Base-by-base conservation (phyloP, 345 rosid genomes). In the Eutrema heterophyllum region DNA sequence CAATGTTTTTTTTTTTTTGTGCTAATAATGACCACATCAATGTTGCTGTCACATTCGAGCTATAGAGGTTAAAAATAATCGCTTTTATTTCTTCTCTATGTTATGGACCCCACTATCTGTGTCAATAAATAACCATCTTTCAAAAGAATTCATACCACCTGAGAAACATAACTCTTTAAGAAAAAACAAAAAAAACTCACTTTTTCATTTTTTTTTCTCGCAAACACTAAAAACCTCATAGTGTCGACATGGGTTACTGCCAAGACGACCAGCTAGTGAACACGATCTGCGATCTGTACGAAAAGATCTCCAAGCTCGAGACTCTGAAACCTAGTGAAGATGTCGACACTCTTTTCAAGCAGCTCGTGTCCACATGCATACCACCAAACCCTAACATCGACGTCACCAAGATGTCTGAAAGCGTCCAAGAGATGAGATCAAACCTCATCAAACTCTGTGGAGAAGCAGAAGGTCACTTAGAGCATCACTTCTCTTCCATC, bases 211-310 rank as follows among this genome's bases (percentile, higher is more conserved):
- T 27, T 15, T 55, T 35, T 40, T 39, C 59, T 74, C n/a, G 0
- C 26, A 72, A 43, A 52, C 61, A 72, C 51, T 52, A 27, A 50
- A 35, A 50, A 44, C 61, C 74, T 75, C 89, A 83, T 76, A 79
- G 86, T 83, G 89, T 88, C 90, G 87, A 86, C 92, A 93, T 93
- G 98, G 92, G 81, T 72, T 24, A 43, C 53, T 86, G 83, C 87
- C 82, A 84, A 72, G 83, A 86, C 41, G 87, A 91, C 36, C 74
- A 64, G 21, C 78, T 93, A 75, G 86, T 93, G 9, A 53, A 45
- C 71, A 86, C 70, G 64, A 80, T 93, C 64, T 81, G 78, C 13
- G 83, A 83, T 10, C 73, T 93, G 15, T 88, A 88, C 56, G 81
- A 79, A 43, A 79, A 91, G 82, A 91, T 93, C 84, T 83, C 93